phyloP scores from a whole-genome alignment of 1,284 basidiomycete genomes.

The Singerocomus inundabilis region DNA sequence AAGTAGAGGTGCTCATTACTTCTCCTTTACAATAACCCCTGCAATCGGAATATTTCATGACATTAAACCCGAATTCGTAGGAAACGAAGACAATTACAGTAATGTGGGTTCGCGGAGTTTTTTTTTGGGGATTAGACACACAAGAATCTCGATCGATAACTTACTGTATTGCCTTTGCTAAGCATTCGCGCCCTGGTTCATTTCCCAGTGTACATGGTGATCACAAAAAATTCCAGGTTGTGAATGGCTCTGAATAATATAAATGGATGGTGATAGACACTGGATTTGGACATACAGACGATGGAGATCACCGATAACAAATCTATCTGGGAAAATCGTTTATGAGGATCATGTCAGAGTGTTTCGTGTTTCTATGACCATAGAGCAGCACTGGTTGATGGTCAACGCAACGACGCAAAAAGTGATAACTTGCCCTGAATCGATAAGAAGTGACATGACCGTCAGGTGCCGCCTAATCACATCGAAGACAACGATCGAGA shows the following conservation, averaged over 20 bases:
- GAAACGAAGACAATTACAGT: background rate
- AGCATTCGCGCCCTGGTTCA: background rate
- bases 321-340: background rate
- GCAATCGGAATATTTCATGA: too few species aligned
- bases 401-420: background rate
- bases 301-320: background rate
- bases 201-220: too few species aligned
- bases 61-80: background rate
- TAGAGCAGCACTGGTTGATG: background rate
- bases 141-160: conserved; percentile 6
- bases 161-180: background rate
- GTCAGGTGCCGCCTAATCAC: too few species aligned
- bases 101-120: conserved; percentile 7
- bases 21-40: too few species aligned
- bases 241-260: background rate
- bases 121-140: background rate
- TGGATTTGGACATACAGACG: background rate
- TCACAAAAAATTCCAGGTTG: background rate
- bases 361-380: background rate
- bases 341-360: too few species aligned
- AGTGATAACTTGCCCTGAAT: too few species aligned
- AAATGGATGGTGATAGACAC: too few species aligned
- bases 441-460: too few species aligned
- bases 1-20: too few species aligned
- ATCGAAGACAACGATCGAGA: too few species aligned